Evolutionary conservation across 306 rosid genomes (phyloP), one percentile per base, ranked within the genome.

Genomic region (Cucurbita pepo): DNA sequence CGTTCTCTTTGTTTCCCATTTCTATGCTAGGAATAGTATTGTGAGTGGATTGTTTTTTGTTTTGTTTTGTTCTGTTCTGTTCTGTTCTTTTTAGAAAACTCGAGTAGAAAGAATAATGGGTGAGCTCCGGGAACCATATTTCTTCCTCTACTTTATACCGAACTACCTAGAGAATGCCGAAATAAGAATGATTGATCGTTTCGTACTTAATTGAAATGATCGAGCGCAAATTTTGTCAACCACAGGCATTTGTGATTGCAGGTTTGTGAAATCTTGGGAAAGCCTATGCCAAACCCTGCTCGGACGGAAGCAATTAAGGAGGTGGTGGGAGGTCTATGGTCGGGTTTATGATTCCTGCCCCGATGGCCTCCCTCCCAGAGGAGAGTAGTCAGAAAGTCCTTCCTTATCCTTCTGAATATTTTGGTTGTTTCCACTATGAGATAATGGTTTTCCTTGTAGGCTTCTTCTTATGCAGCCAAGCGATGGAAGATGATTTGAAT

Each of bases 221-320:
- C 25, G 72, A 67, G 73, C 21, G 72, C 40, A 13, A 47, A 67
- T 67, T 67, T 43, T 47, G 73, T 67, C 19, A 67, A 67, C 41
- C 73, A 47, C 73, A 67, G 56, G 56, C 73, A 47, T 67, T 7
- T 22, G 8, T 12, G 4, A 66, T 47, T 66, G 72, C 72, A 66
- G 72, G 72, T 8, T 47, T 66, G 40, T 14, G 12, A 6, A 21
- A 47, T 21, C 54, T 44, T n/a, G 72, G 72, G 11, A 19, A 63
- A 44, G 55, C 7, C 3, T n/a, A n/a, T 66, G 19, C 11, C 72
- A 66, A 41, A 67, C 5, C 72, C 14, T 41, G 19, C 38, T 13
- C 12, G n/a, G 43, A 67, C 21, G 0, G 8, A 67, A 44, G 72
- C 22, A 47, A 19, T n/a, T 65, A 41, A 5, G 18, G 12, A 3